Conservation (phyloP, 371 early-diverging fungal species). For the Umbelopsis sp. region DNA sequence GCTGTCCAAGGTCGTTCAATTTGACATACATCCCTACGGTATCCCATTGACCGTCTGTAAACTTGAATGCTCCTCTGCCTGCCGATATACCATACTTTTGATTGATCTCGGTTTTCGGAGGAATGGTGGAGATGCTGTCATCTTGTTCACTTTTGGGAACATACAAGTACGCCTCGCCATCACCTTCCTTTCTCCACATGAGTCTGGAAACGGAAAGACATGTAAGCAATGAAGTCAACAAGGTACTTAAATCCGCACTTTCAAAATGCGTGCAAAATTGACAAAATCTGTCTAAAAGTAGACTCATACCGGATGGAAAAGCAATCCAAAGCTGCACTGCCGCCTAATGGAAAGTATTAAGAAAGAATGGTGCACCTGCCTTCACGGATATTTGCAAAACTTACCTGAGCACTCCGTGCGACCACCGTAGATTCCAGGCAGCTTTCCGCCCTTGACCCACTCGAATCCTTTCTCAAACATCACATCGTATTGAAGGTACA, state of each 20-base stretch:
- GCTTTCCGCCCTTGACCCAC: slow-evolving; percentile 20
- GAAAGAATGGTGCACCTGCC: no score
- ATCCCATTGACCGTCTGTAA: slow-evolving; percentile 14
- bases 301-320: slow-evolving; percentile 19
- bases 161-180: slow-evolving; percentile 20
- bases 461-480: slow-evolving; percentile 9
- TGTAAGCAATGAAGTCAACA: background rate
- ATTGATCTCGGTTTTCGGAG: slow-evolving; percentile 16
- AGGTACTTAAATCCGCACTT: no score
- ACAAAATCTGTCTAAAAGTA: background rate
- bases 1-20: slow-evolving; percentile 10
- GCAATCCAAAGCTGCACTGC: slow-evolving; percentile 19
- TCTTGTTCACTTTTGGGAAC: slow-evolving; percentile 19
- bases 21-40: slow-evolving; percentile 19
- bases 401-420: slow-evolving; percentile 16
- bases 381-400: background rate
- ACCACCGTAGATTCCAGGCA: slow-evolving; percentile 21
- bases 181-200: slow-evolving; percentile 18
- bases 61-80: slow-evolving; percentile 19
- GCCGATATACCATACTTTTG: slow-evolving; percentile 19
- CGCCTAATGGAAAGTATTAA: background rate
- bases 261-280: background rate
- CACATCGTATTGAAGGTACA: slow-evolving; percentile 19
- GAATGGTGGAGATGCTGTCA: background rate
- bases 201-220: background rate